phyloP scores from a whole-genome alignment of 1,284 basidiomycete genomes.

The Phellopilus nigrolimitatus region DNA sequence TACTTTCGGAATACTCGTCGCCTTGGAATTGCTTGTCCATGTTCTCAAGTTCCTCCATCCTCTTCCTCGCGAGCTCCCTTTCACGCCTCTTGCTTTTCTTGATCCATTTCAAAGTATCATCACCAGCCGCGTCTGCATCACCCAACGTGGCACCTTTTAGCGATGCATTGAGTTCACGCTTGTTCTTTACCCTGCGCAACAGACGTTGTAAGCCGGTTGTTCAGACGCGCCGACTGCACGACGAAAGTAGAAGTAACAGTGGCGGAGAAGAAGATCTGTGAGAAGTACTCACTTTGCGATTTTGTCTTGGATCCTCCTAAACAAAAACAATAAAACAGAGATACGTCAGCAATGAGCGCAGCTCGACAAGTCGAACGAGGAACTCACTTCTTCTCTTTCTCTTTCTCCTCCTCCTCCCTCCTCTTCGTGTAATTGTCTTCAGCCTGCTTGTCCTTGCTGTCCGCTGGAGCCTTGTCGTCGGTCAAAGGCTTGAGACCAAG shows the following conservation, averaged over 20 bases:
- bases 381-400: conserved; percentile 70
- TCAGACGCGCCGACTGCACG: conserved; percentile 27
- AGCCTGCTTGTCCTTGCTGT: conserved; percentile 74
- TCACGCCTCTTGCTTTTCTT: conserved; percentile 85
- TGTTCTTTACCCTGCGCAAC: conserved; percentile 78
- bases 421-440: conserved; percentile 79
- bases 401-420: conserved; percentile 65
- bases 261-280: conserved; percentile 27
- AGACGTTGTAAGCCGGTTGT: conserved; percentile 34
- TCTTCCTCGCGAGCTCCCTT: conserved; percentile 74
- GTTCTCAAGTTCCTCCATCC: conserved; percentile 74
- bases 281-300: conserved; percentile 81
- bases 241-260: conserved; percentile 47
- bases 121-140: conserved; percentile 68
- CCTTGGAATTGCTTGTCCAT: conserved; percentile 73
- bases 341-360: conserved; percentile 14
- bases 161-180: conserved; percentile 83
- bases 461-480: conserved; percentile 61
- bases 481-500: conserved; percentile 93
- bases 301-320: conserved; percentile 68
- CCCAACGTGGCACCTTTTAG: conserved; percentile 89
- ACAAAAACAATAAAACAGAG: conserved; percentile 24
- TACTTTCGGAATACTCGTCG: conserved; percentile 75
- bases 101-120: conserved; percentile 82
- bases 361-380: conserved; percentile 2